Base-by-base conservation (phyloP, 306 rosid genomes). In the Dryas drummondii region DNA sequence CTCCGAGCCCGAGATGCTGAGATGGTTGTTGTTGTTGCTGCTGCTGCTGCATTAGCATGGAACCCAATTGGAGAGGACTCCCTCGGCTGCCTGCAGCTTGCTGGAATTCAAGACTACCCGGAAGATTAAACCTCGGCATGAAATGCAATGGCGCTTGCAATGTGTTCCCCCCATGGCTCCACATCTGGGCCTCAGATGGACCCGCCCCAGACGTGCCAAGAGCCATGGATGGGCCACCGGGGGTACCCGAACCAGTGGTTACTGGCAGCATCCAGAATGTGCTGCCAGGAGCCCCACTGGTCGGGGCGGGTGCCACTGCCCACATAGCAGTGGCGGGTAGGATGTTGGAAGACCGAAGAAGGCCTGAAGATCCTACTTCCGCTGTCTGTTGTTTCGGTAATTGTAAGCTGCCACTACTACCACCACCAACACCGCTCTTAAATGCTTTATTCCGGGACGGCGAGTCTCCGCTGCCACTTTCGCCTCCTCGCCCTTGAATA, bases 251-350 rank as follows among this genome's bases (percentile, higher is more conserved):
- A 63, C 68, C 68, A 1, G 50, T 49, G 0, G 68, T 41, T 63
- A 63, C 68, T 63, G 68, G 68, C 50, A 93, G 81, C 98, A 93
- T 93, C 98, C 98, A 93, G 48, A 93, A 88, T 56, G 98, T 82
- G 85, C 82, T 93, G 4, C 93, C 89, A 2, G 37, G 37, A 27
- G 91, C 77, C 3, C 88, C 89, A 6, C 84, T 87, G 2, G 76
- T 60, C 0, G 91, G 80, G 7, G 81, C 82, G 0, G 96, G 88
- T 1, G 88, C 89, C 40, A 89, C 89, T 2, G 97, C 96, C 98
- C 98, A 91, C 98, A 93, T 91, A 51, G 98, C 90, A 0, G 91
- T 71, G 2, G 82, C 89, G 0, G 94, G 91, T 4, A 90, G 73
- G 40, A 92, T 48, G 77, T 83, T 89, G 0, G 94, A 69, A 0